Conservation (phyloP, 2,329 filamentous ascomycete species). For the Moelleriella libera region DNA sequence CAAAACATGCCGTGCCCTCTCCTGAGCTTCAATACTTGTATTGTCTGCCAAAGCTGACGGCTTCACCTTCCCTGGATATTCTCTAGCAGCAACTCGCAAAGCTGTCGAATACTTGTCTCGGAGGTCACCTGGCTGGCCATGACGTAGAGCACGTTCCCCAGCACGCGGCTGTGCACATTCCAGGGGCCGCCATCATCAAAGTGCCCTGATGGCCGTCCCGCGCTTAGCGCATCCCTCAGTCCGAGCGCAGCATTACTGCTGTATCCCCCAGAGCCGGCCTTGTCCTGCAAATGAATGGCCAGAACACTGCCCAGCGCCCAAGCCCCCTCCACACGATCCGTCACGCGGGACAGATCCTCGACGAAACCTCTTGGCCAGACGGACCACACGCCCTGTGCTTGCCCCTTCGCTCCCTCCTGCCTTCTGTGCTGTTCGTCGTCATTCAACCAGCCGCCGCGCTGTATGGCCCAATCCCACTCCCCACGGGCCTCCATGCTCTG, state of each 20-base stretch:
- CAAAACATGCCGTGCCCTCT: too few species aligned
- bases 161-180: constrained; percentile 38
- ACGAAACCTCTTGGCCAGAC: constrained; percentile 54
- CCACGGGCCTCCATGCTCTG: constrained; percentile 38
- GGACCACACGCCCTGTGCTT: constrained; percentile 39
- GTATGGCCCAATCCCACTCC: constrained; percentile 41
- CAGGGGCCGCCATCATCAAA: constrained; percentile 17
- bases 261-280: constrained; percentile 26
- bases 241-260: constrained; percentile 30
- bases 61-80: neutral
- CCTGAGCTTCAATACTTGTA: too few species aligned
- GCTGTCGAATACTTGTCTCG: constrained; percentile 12
- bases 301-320: constrained; percentile 66
- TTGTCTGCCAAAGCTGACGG: too few species aligned
- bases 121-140: constrained; percentile 37
- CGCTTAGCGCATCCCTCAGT: constrained; percentile 22
- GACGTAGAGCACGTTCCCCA: constrained; percentile 45
- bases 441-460: constrained; percentile 23
- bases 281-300: constrained; percentile 40
- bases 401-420: neutral
- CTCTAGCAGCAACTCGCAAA: constrained; percentile 9
- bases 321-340: constrained; percentile 42
- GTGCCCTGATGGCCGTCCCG: constrained; percentile 2
- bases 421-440: neutral
- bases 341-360: constrained; percentile 37